Evolutionary conservation across 257 asterid genomes (phyloP).

Genomic region (Petunia secreta): DNA sequence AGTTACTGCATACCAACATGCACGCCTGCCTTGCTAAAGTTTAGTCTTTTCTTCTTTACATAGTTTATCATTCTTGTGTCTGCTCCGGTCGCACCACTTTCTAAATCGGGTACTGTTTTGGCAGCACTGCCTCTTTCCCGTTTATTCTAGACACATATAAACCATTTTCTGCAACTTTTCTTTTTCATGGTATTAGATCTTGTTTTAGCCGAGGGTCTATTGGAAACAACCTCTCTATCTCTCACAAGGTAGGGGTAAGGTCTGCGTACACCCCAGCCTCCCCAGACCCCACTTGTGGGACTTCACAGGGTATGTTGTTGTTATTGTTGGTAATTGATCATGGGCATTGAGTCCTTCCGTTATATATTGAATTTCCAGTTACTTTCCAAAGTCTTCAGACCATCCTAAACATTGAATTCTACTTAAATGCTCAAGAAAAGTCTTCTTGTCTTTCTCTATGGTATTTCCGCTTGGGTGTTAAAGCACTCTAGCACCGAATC

Average conservation of each 20-base stretch:
- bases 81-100: not conserved
- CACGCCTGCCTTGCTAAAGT: not conserved
- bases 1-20: not conserved
- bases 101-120: not conserved
- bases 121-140: not conserved
- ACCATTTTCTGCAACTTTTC: not conserved
- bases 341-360: not conserved
- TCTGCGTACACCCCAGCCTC: too few relatives aligned
- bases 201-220: too few relatives aligned
- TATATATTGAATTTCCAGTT: not conserved
- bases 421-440: not conserved
- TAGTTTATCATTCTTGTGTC: not conserved
- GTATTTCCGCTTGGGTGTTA: not conserved
- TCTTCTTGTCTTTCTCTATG: not conserved
- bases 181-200: not conserved
- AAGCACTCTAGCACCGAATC: not conserved
- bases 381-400: not conserved
- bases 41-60: not conserved
- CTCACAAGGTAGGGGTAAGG: too few relatives aligned
- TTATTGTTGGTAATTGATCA: not conserved
- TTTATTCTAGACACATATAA: not conserved
- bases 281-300: too few relatives aligned
- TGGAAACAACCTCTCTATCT: too few relatives aligned
- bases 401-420: not conserved
- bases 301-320: too few relatives aligned